These are phyloP conservation scores for Jimgerdemannia lactiflua DNA, from an alignment of 192 early-diverging fungal species.

Conservation along the genomic window DNA sequence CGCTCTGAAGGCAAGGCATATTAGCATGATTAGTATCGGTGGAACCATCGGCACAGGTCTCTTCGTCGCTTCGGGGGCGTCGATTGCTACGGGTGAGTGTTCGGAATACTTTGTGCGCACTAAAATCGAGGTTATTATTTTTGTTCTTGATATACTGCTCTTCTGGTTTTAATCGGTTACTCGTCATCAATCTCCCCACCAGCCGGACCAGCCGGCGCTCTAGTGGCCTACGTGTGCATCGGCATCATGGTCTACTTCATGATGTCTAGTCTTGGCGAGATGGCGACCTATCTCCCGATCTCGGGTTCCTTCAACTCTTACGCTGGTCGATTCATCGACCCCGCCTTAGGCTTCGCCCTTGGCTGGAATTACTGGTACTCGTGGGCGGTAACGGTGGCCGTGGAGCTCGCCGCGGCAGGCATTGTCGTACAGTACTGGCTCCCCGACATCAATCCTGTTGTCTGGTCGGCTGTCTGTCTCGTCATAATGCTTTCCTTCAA, in stretches of 20 bases:
- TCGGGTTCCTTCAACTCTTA: conserved; percentile 82
- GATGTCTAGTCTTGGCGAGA: conserved; percentile 81
- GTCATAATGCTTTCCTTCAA: conserved; percentile 70
- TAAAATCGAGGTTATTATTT: not conserved
- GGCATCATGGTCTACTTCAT: conserved; percentile 73
- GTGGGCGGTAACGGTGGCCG: conserved; percentile 45
- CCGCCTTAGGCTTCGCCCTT: conserved; percentile 74
- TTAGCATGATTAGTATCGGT: conserved; percentile 75
- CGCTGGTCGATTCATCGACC: conserved; percentile 79
- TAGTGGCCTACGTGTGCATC: conserved; percentile 71
- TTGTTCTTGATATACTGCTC: not conserved
- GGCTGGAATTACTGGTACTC: conserved; percentile 54
- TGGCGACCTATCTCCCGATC: conserved; percentile 83
- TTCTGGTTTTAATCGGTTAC: not conserved
- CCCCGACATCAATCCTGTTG: conserved; percentile 24
- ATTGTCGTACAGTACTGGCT: conserved; percentile 76
- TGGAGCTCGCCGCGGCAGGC: conserved; percentile 78
- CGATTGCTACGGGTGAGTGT: conserved; percentile 58
- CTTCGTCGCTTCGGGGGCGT: conserved; percentile 76
- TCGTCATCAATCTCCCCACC: not conserved
- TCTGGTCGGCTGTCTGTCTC: conserved; percentile 53
- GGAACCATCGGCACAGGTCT: conserved; percentile 80
- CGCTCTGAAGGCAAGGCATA: conserved; percentile 66
- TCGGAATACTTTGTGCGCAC: not conserved
- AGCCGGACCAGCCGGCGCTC: conserved; percentile 18